phyloP scores from a whole-genome alignment of 192 early-diverging fungal species.

The Obelidium mucronatum region DNA sequence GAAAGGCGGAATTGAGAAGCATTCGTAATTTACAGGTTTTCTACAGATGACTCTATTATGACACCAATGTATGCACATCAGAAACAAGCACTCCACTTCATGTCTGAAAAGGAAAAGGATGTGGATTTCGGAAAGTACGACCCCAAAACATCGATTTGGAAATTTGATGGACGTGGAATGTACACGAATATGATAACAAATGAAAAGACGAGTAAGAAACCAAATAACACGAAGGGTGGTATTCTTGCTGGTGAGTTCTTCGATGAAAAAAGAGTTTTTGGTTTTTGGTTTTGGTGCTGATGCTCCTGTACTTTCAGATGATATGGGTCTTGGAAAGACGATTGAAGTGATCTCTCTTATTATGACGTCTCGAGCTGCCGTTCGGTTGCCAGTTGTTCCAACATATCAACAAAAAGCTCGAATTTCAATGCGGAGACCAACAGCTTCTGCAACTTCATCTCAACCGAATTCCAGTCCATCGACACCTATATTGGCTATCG shows the following conservation, averaged over 20 bases:
- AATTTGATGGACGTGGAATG: slow-evolving; percentile 29
- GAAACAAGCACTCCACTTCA: slow-evolving; percentile 83
- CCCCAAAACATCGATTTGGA: slow-evolving; percentile 53
- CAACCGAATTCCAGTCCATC: not conserved
- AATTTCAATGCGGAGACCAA: not conserved
- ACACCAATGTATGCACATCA: slow-evolving; percentile 81
- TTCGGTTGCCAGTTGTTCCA: not conserved
- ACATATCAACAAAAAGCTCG: not conserved
- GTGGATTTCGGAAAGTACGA: slow-evolving; percentile 63
- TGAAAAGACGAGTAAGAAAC: slow-evolving; percentile 47
- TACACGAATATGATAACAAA: slow-evolving; percentile 63
- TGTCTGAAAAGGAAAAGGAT: slow-evolving; percentile 75
- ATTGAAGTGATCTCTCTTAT: slow-evolving; percentile 59
- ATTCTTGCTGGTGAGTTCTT: slow-evolving; percentile 59
- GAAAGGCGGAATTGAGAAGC: too few species aligned
- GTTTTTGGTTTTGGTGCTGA: not conserved
- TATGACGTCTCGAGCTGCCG: slow-evolving; percentile 29
- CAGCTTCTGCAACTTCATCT: slow-evolving; percentile 14
- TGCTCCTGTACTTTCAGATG: slow-evolving; percentile 42
- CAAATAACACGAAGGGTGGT: slow-evolving; percentile 61
- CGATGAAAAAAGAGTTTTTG: not conserved
- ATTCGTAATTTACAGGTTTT: slow-evolving; percentile 1
- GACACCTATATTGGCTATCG: too few species aligned
- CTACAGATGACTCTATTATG: slow-evolving; percentile 40
- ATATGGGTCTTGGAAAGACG: slow-evolving; percentile 65